Evolutionary conservation across 2,329 filamentous ascomycete genomes (phyloP), one percentile per base, ranked within the genome.

Genomic region (Venturia asperata): DNA sequence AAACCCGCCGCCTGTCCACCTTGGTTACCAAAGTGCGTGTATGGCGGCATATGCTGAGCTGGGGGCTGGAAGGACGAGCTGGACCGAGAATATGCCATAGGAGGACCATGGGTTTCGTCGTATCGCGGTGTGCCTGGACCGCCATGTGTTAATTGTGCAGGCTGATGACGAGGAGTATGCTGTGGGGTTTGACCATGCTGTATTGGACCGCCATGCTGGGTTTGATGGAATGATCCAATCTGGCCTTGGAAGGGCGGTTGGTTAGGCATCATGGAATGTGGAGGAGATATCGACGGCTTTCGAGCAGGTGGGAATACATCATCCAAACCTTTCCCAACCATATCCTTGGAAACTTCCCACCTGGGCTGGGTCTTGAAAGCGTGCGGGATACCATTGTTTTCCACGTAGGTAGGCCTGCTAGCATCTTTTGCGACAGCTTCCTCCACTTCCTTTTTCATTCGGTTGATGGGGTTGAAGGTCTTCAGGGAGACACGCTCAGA

Each of bases 11-110:
- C 74, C 61, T 87, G 87, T 64, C 83, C 84, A 79, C 90, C 87
- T 15, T 85, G 83, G 1, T 83, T 84, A 24, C 85, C 84, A 70
- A 92, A 92, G 3, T 84, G 84, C 74, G 91, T 85, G 39, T 87
- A 85, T 19, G 86, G 83, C 68, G 87, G 88, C 63, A 86, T 83
- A 70, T 92, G 83, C 62, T 92, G 86, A 61, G 93, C 92, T 19
- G 92, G 96, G 10, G 90, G 88, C 74, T 91, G 94, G 2, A 81
- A 76, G 2, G 91, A 91, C 71, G 92, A 91, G 3, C 87, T 87
- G 30, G 90, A 92, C 69, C 88, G 92, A 7, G 90, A 90, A 78
- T 94, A 89, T 69, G 85, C 84, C 90, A 97, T 96, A 63, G 92
- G 86, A 27, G 10, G 47, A 15, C 21, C 47, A 72, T 92, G 90